A percentile compares a stretch with the other conserved stretches of the same genome.
These are phyloP conservation scores for Nymphaea thermarum DNA, from an alignment of 164 flowering plant species.

Conservation along the genomic window DNA sequence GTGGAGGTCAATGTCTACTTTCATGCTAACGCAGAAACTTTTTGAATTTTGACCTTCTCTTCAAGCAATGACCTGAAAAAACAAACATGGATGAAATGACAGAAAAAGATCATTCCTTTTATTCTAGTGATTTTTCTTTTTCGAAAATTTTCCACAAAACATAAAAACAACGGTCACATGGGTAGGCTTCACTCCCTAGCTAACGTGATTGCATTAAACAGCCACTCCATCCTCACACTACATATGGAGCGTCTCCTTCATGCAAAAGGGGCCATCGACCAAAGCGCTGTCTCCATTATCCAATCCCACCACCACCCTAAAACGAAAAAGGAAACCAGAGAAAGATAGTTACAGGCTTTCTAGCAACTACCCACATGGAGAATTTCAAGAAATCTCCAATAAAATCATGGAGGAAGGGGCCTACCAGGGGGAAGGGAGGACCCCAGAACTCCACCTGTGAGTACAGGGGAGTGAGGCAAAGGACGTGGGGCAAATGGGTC, in stretches of 20 bases:
- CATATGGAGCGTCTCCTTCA: background rate
- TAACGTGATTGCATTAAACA: background rate
- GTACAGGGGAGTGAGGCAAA: conserved; percentile 85
- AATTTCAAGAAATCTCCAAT: conserved; percentile 33
- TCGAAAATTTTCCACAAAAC: background rate
- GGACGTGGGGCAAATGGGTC: conserved; percentile 99
- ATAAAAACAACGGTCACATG: background rate
- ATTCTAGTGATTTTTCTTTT: no score
- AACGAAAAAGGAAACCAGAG: background rate
- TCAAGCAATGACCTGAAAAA: no score
- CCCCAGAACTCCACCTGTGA: conserved; percentile 86
- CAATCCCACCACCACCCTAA: background rate
- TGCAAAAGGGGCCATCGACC: background rate
- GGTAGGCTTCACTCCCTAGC: background rate
- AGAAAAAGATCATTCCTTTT: no score
- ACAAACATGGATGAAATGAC: no score
- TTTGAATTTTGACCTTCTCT: background rate
- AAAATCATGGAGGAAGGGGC: conserved; percentile 97
- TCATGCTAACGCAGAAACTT: background rate
- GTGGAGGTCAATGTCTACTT: background rate
- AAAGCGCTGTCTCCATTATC: background rate
- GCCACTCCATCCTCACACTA: background rate
- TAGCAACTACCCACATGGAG: conserved; percentile 36
- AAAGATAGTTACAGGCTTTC: background rate
- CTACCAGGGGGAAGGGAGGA: conserved; percentile 94